Base-by-base conservation (phyloP, 768 basidiomycete species). In the Amanita phalloides region DNA sequence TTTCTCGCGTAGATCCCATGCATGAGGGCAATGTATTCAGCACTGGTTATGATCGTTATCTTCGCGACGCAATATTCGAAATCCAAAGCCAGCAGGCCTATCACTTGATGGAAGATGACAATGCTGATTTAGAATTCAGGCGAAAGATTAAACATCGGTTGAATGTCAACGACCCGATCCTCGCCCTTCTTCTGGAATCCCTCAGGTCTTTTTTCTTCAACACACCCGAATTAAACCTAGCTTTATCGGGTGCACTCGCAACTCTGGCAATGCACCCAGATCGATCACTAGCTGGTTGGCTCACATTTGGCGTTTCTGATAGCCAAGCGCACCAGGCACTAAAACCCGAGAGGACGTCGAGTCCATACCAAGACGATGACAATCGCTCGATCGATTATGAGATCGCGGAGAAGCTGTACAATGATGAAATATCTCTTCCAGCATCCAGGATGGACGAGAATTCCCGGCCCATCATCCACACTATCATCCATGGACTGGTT, bases 281-380 rank as follows among this genome's bases (percentile, higher is more conserved):
- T 61, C 78, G 93, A 6, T 90, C 88, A 1, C 71, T 96, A 23
- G 80, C 84, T 0, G 92, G 93, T 1, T 98, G 93, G 93, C 63
- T 96, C 43, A 84, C 90, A 1, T 89, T 88, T 61, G 74, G 73
- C 10, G 55, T 68, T 4, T 72, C 66, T 48, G 77, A 84, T 9
- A 56, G 61, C 13, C 32, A 51, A 10, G 41, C 54, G 1, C 41
- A 28, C 25, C 25, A 48, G 32, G 36, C 21, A 20, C 23, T 35
- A 21, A 45, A 25, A 23, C 43, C 33, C 4, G 39, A 30, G 28
- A 14, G 32, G 21, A 41, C 50, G 30, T 53, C 54, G 9, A 48
- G 43, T 3, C 51, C 60, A 30, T 70, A 72, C 33, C 74, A 77
- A 54, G 81, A 82, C 55, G 79, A 77, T 13, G 90, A 92, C 56